Evolutionary conservation across 1,139 yeast species (phyloP).

Genomic region (Lodderomyces oxycetoniae): DNA sequence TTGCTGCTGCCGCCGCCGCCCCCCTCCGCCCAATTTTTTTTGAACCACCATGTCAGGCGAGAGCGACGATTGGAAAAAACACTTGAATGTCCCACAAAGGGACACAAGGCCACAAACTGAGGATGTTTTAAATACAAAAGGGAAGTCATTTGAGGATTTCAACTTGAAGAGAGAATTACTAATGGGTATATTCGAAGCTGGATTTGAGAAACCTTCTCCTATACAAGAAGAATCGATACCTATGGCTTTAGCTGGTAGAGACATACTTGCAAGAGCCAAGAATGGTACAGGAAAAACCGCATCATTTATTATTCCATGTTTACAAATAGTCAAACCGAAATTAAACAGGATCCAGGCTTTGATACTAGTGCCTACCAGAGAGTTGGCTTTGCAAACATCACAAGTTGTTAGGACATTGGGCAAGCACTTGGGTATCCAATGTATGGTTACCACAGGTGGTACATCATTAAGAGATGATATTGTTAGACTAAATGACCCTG

Average conservation of each 20-base stretch:
- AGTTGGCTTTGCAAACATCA: slow-evolving; percentile 92
- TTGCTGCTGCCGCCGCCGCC: too few species aligned
- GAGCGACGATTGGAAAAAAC: slow-evolving; percentile 59
- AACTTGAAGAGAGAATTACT: slow-evolving; percentile 85
- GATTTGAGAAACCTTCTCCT: slow-evolving; percentile 97
- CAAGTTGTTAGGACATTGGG: slow-evolving; percentile 98
- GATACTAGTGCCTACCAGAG: slow-evolving; percentile 90
- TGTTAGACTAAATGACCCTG: slow-evolving; percentile 85
- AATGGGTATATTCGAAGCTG: slow-evolving; percentile 99
- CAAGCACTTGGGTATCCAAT: slow-evolving; percentile 84
- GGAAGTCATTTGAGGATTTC: slow-evolving; percentile 88
- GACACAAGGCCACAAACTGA: slow-evolving; percentile 95
- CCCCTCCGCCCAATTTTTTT: too few species aligned
- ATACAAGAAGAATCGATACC: slow-evolving; percentile 98
- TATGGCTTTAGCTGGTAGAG: slow-evolving; percentile 92
- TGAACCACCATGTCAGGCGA: slow-evolving; percentile 30
- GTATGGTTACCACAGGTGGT: slow-evolving; percentile 99
- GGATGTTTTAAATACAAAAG: slow-evolving; percentile 89
- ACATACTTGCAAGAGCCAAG: slow-evolving; percentile 94
- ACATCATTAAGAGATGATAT: slow-evolving; percentile 92
- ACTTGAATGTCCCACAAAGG: slow-evolving; percentile 67
- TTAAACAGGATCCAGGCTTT: slow-evolving; percentile 81
- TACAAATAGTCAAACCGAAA: slow-evolving; percentile 82
- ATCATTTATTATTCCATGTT: slow-evolving; percentile 84
- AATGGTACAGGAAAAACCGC: slow-evolving; percentile 99